These are phyloP conservation scores for Hygrophoropsis aurantiaca DNA, from an alignment of 768 basidiomycete genomes.

Conservation along the genomic window DNA sequence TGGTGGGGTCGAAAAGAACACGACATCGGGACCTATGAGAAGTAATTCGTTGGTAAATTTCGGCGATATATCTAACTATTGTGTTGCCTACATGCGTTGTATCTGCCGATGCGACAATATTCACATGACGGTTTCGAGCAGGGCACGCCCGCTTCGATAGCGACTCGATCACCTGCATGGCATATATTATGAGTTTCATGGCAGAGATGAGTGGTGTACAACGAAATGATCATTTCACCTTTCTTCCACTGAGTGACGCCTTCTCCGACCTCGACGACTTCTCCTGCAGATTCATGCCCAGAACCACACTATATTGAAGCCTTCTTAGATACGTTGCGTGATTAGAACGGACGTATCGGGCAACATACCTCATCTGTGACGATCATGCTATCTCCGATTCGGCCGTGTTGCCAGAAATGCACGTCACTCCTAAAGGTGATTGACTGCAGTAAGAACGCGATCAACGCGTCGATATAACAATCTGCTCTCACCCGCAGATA, in stretches of 20 bases:
- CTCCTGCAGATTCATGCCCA: slow-evolving; percentile 71
- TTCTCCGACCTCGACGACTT: slow-evolving; percentile 62
- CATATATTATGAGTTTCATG: slow-evolving; percentile 6
- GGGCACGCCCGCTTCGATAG: slow-evolving; percentile 69
- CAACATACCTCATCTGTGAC: slow-evolving; percentile 59
- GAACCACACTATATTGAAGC: slow-evolving; percentile 51
- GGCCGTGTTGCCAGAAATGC: slow-evolving; percentile 73
- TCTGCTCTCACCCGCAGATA: slow-evolving; percentile 57
- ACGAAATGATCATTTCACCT: slow-evolving; percentile 32
- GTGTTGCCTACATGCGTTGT: slow-evolving; percentile 52
- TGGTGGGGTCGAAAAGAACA: slow-evolving; percentile 73
- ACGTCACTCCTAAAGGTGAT: slow-evolving; percentile 57
- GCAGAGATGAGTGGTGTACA: not conserved
- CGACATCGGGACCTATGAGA: slow-evolving; percentile 38
- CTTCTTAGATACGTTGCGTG: no score
- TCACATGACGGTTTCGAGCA: slow-evolving; percentile 63
- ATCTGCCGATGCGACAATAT: slow-evolving; percentile 60
- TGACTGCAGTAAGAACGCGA: not conserved
- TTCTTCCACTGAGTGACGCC: slow-evolving; percentile 67
- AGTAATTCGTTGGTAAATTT: slow-evolving; percentile 1
- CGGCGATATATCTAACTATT: not conserved
- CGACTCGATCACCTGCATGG: slow-evolving; percentile 58
- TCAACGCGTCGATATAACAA: not conserved
- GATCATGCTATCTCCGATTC: slow-evolving; percentile 69
- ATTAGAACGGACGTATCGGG: no score